These are phyloP conservation scores for Ocimum tenuiflorum DNA, from an alignment of 257 asterid genomes.

Conservation along the genomic window DNA sequence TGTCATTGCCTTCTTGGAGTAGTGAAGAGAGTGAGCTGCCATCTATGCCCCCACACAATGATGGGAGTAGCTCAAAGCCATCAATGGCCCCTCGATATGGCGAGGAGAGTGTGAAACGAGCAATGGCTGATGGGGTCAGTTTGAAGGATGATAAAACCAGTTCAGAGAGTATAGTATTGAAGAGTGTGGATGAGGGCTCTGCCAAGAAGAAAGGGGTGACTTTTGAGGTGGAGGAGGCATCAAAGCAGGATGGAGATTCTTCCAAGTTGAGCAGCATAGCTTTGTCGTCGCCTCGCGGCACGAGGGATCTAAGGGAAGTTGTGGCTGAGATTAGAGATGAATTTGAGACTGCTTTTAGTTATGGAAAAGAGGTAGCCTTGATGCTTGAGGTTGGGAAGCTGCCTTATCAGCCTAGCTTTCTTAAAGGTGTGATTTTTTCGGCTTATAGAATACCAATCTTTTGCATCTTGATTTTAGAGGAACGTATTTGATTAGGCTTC, in stretches of 20 bases:
- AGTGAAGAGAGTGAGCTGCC: slow-evolving; percentile 38
- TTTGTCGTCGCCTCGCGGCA: slow-evolving; percentile 59
- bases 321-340: slow-evolving; percentile 91
- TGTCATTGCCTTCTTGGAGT: slow-evolving; percentile 38
- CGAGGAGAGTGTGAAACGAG: too few relatives aligned
- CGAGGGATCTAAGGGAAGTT: slow-evolving; percentile 72
- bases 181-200: slow-evolving; percentile 57
- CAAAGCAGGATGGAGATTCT: slow-evolving; percentile 62
- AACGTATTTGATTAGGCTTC: too few relatives aligned
- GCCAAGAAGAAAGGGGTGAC: slow-evolving; percentile 76
- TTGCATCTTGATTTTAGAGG: too few relatives aligned
- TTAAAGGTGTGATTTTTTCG: slow-evolving; percentile 51
- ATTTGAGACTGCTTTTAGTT: slow-evolving; percentile 68
- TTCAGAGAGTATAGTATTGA: slow-evolving; percentile 25
- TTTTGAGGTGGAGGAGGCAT: slow-evolving; percentile 67
- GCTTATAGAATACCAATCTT: not conserved
- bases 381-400: slow-evolving; percentile 93
- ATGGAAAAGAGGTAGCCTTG: slow-evolving; percentile 82
- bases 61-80: slow-evolving; percentile 20
- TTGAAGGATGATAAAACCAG: slow-evolving; percentile 53
- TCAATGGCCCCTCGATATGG: slow-evolving; percentile 7
- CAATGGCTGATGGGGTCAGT: slow-evolving; percentile 24
- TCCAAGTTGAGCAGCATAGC: slow-evolving; percentile 54
- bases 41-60: slow-evolving; percentile 16
- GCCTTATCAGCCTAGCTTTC: slow-evolving; percentile 74